A percentile compares a stretch with the other conserved stretches of the same genome.
Conservation (phyloP, 2,329 filamentous ascomycete species). For the Chaetomiaceae sp. region DNA sequence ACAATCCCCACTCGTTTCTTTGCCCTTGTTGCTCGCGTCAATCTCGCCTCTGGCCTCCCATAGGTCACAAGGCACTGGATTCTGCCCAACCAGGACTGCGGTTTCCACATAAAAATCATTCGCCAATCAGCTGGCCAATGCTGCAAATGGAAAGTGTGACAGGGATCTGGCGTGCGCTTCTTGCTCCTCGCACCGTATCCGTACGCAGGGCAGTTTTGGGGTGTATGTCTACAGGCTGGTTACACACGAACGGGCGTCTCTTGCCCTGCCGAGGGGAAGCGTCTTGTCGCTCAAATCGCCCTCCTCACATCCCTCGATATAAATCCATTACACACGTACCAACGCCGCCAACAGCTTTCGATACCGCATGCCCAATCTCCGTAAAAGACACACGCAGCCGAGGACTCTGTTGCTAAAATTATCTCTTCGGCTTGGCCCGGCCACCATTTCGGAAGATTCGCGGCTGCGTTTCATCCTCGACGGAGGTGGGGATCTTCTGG, state of each 20-base stretch:
- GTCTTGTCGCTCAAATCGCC: not conserved
- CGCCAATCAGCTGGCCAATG: not conserved
- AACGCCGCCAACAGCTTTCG: not conserved
- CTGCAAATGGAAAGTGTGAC: not conserved
- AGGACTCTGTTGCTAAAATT: conserved; percentile 10
- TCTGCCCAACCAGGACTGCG: conserved; percentile 1
- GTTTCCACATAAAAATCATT: not conserved
- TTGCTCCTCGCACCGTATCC: not conserved
- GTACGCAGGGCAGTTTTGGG: not conserved
- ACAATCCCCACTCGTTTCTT: not conserved
- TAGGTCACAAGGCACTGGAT: not conserved
- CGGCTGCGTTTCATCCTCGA: conserved; percentile 15
- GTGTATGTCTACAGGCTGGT: too few species aligned
- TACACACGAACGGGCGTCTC: too few species aligned
- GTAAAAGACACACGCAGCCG: not conserved
- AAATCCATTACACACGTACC: not conserved
- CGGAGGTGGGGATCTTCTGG: conserved; percentile 1
- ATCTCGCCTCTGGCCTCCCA: not conserved
- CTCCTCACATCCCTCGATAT: too few species aligned
- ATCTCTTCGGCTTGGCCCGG: not conserved
- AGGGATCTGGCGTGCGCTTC: conserved; percentile 4
- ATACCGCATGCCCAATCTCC: not conserved
- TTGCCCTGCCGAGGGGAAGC: too few species aligned
- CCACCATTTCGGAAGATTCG: conserved; percentile 14
- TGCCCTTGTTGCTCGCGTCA: not conserved